Evolutionary conservation across 2,329 filamentous ascomycete genomes (phyloP).

Genomic region (Nemania serpens): DNA sequence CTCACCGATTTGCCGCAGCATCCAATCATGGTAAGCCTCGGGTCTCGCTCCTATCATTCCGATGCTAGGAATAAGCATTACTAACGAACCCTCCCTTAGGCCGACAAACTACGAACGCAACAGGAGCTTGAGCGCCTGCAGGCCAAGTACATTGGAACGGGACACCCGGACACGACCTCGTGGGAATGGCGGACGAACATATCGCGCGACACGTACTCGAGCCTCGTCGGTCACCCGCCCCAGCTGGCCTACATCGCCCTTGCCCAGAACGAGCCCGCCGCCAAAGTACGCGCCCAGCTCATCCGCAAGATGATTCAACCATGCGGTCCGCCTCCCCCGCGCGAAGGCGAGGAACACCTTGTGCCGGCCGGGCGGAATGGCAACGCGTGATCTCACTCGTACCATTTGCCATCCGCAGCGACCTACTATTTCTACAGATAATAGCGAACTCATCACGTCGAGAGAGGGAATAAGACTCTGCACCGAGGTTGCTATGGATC

Average conservation of each 20-base stretch:
- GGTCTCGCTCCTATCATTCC: rapidly evolving
- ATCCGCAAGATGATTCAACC: conserved; percentile 79
- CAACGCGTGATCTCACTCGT: conserved; percentile 17
- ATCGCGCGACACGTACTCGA: conserved; percentile 87
- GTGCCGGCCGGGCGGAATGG: conserved; percentile 22
- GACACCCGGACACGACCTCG: conserved; percentile 93
- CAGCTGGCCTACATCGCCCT: conserved; percentile 88
- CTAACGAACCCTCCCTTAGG: conserved; percentile 43
- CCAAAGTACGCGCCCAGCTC: conserved; percentile 78
- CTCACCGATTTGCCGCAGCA: neutral
- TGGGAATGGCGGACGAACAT: conserved; percentile 98
- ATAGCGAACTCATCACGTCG: too few relatives aligned
- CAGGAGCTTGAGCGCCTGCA: conserved; percentile 98
- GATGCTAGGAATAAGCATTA: neutral
- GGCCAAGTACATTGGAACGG: conserved; percentile 93
- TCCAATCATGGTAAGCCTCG: conserved; percentile 22
- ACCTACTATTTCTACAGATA: too few relatives aligned
- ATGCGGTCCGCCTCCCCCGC: conserved; percentile 60
- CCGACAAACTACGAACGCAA: conserved; percentile 96
- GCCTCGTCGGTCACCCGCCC: conserved; percentile 86
- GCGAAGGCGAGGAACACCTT: conserved; percentile 53
- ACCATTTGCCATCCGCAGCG: neutral
- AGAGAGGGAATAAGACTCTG: neutral
- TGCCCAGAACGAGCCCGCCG: conserved; percentile 81
- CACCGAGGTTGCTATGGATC: neutral